Evolutionary conservation across 2,329 filamentous ascomycete species (phyloP), one percentile per base, ranked within the genome.

Genomic region (Rutstroemia sp.): DNA sequence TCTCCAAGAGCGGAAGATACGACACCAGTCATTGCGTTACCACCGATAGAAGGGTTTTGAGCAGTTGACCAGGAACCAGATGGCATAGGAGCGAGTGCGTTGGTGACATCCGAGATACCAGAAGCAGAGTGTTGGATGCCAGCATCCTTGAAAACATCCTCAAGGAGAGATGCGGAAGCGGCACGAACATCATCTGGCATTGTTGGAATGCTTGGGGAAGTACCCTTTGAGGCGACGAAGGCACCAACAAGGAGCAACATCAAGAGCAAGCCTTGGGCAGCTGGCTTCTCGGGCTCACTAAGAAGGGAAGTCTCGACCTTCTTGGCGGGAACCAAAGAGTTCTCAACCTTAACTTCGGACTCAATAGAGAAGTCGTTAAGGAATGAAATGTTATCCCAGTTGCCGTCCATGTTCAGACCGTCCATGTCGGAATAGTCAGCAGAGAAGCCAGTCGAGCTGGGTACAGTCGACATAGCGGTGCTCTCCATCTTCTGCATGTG

Each of bases 221-320:
- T 82, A 64, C 84, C 84, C 74, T 92, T 95, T 34, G 92, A 96
- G 60, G 94, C 87, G 65, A 97, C 91, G 70, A 96, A 96, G 53
- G 94, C 94, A 69, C 94, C 94, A 62, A 96, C 92, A 54, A 99
- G 87, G 69, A 99, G 88, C 65, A 96, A 88, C 90, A 96, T 95
- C 73, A 92, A 87, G 71, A 97, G 79, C 66, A 97, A 75, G 67
- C 90, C 89, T 66, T 92, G 88, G 64, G 90, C 86, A 59, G 85
- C 80, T 58, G 81, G 75, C 74, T 86, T 86, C 61, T 87, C 82
- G 58, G 73, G 71, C 44, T 83, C 79, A 65, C 70, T 69, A 45
- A 73, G 69, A 51, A 77, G 71, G 56, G 71, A 63, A 58, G 70
- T 65, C 59, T 80, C 77, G 59, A 71, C 58, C 73, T 83, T 82